These are phyloP conservation scores for Domatiomyces catenatus DNA, from an alignment of 2,329 filamentous ascomycete genomes.

Conservation along the genomic window DNA sequence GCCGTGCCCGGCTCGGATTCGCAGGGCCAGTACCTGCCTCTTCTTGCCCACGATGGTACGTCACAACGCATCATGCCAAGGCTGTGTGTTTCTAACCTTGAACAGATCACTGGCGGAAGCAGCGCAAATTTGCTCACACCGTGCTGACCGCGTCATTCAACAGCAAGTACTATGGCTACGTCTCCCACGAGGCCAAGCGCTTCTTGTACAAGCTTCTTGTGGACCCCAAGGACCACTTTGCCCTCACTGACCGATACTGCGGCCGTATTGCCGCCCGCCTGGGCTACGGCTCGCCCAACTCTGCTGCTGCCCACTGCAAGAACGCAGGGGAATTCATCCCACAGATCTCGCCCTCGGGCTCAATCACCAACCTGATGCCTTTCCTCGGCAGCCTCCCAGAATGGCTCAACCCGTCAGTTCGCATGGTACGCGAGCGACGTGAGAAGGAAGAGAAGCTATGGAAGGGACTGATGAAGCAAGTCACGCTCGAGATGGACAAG, in stretches of 20 bases:
- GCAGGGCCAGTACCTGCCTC: slow-evolving; percentile 17
- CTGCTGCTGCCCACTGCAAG: slow-evolving; percentile 17
- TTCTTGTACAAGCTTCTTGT: slow-evolving; percentile 17
- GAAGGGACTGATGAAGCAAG: slow-evolving; percentile 18
- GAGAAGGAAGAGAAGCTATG: slow-evolving; percentile 19
- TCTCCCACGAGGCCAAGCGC: slow-evolving; percentile 17
- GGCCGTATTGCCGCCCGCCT: slow-evolving; percentile 16
- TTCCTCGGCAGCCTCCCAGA: slow-evolving; percentile 16
- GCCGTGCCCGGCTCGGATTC: slow-evolving; percentile 18
- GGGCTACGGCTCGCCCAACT: slow-evolving; percentile 16
- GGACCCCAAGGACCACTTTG: slow-evolving; percentile 18
- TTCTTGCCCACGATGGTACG: slow-evolving; percentile 17
- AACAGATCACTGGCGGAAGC: slow-evolving; percentile 17
- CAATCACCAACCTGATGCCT: slow-evolving; percentile 17
- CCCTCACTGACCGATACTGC: slow-evolving; percentile 17
- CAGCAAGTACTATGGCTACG: slow-evolving; percentile 17
- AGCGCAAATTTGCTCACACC: slow-evolving; percentile 19
- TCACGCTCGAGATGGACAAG: slow-evolving; percentile 14
- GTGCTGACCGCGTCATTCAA: slow-evolving; percentile 18
- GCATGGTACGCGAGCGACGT: slow-evolving; percentile 15
- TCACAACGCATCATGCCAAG: neutral
- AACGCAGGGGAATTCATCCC: slow-evolving; percentile 19
- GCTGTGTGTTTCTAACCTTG: neutral
- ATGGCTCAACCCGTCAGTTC: slow-evolving; percentile 17
- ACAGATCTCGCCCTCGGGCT: slow-evolving; percentile 18